Evolutionary conservation across 129 eudicot genomes (phyloP).

Genomic region (Flaveria robusta): DNA sequence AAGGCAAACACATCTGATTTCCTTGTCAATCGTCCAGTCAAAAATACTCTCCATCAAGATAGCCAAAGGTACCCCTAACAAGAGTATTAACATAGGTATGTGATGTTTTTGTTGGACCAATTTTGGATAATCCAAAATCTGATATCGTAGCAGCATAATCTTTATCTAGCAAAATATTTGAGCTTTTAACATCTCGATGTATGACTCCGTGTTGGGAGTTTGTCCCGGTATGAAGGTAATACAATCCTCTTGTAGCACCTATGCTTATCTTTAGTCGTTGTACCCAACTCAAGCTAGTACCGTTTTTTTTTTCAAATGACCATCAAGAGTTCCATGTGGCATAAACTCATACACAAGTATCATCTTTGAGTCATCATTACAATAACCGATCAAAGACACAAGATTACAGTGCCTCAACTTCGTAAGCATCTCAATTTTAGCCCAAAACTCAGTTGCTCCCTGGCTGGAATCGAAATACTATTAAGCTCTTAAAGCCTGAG

Average conservation of each 20-base stretch:
- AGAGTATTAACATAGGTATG: not conserved
- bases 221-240: not conserved
- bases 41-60: not conserved
- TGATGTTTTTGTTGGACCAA: not conserved
- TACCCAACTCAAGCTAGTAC: not conserved
- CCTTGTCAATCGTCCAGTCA: not conserved
- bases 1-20: not conserved
- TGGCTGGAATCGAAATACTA: not conserved
- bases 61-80: not conserved
- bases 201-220: not conserved
- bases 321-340: not conserved
- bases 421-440: not conserved
- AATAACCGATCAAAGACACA: not conserved
- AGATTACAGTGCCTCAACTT: constrained; percentile 12
- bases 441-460: not conserved
- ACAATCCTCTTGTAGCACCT: constrained; percentile 5
- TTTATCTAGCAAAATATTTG: not conserved
- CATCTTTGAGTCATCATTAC: not conserved
- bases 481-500: too few relatives aligned
- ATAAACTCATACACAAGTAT: not conserved
- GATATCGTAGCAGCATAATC: constrained; percentile 11
- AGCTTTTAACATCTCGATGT: not conserved
- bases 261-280: not conserved
- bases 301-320: not conserved
- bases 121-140: not conserved